Base-by-base conservation (phyloP, 305 asterid genomes). In the Plantago coronopus region DNA sequence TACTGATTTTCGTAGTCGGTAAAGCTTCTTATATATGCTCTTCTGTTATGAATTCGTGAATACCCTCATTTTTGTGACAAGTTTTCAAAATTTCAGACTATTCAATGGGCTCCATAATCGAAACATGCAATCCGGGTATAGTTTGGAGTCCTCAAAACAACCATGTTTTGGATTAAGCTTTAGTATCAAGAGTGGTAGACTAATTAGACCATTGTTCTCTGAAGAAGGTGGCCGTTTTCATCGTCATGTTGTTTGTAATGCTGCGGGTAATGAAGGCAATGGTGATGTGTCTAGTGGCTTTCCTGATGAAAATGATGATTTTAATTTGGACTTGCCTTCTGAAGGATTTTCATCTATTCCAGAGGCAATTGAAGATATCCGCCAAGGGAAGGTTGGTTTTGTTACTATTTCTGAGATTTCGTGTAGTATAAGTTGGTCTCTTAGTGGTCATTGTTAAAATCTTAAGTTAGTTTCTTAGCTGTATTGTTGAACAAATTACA, bases 351-450 rank as follows among this genome's bases (percentile, higher is more conserved):
- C 98, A 4, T 78, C 86, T 50, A 76, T 91, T 38, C 54, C 81
- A 0, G 98, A 81, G 69, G 95, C 96, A 60, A 80, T 91, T 64
- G 90, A 88, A 57, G 98, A 88, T 71, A 81, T 91, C 63, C 88
- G 90, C 37, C 64, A 78, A 54, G 98, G 98, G 74, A 88, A 85
- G 93, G 98, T 83, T 25, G 38, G 78, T 73, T 66, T 67, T 63
- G 58, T 27, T 14, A 48, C 50, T 34, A 7, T 48, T 40, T 16
- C n/a, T 69, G 51, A 60, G 34, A 23, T 21, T 45, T 56, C 10
- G 42, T 34, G 42, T 10, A 34, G 42, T 7, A 3, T 51, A 51
- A 38, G 25, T 47, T 29, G 1, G 37, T 29, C 7, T 29, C 37
- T 29, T 29, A 29, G 37, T 3, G 12, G 42, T 34, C 42, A 34